Percentiles rank a stretch among this genome's conserved stretches.
phyloP scores from a whole-genome alignment of 225 moss, liverwort and hornwort species.

The Neckera pumila region DNA sequence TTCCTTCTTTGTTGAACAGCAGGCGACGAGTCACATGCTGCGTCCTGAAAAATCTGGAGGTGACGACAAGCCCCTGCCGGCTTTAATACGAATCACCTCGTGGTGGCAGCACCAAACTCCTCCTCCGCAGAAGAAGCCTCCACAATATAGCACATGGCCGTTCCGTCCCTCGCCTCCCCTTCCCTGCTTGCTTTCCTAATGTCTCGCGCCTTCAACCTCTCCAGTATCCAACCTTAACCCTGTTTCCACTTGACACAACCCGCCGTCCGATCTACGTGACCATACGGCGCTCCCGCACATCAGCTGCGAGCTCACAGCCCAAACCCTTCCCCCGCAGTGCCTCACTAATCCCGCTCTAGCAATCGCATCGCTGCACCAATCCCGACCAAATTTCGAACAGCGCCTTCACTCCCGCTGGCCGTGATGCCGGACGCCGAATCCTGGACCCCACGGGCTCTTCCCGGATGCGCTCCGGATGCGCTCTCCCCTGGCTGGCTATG shows the following conservation, averaged over 20 bases:
- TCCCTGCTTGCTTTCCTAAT: neutral
- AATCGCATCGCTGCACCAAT: slow-evolving; percentile 15
- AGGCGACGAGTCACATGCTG: slow-evolving; percentile 26
- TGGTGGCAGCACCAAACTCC: neutral
- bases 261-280: slow-evolving; percentile 6
- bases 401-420: neutral
- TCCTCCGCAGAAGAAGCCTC: neutral
- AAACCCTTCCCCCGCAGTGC: neutral
- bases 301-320: slow-evolving; percentile 9
- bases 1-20: slow-evolving; percentile 4
- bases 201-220: neutral
- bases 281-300: neutral
- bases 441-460: neutral
- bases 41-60: slow-evolving; percentile 7
- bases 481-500: neutral
- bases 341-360: neutral
- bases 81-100: slow-evolving; percentile 4
- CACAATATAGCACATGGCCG: neutral
- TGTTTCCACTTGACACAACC: slow-evolving; percentile 4
- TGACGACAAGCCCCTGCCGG: neutral
- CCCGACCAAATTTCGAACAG: neutral
- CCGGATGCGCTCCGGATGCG: neutral
- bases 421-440: neutral
- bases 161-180: neutral
- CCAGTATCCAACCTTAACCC: slow-evolving; percentile 13